Percentiles rank a stretch among this genome's conserved stretches.
Conservation (phyloP, 164 flowering plant species). For the Annona cherimola region DNA sequence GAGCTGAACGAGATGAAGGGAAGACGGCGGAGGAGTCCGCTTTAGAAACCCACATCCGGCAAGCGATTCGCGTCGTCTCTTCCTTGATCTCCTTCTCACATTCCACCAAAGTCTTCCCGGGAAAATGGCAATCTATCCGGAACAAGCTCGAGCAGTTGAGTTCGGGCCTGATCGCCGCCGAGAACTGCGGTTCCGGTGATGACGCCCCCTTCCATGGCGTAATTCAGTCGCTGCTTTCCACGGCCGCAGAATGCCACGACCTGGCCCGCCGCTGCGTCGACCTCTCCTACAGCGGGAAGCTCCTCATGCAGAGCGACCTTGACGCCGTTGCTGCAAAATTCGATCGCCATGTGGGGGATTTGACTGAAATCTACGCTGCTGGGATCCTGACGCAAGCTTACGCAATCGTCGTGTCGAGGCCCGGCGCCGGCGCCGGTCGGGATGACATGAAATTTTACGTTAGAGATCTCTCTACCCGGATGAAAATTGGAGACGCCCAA, state of each 20-base stretch:
- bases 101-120: slow-evolving; percentile 53
- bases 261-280: slow-evolving; percentile 61
- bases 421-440: slow-evolving; percentile 42
- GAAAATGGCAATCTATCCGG: slow-evolving; percentile 70
- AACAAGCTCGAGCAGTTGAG: slow-evolving; percentile 67
- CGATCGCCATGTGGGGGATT: slow-evolving; percentile 40
- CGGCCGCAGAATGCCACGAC: slow-evolving; percentile 41
- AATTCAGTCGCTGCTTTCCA: slow-evolving; percentile 25
- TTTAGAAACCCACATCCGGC: slow-evolving; percentile 27
- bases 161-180: slow-evolving; percentile 44
- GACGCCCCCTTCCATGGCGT: slow-evolving; percentile 15
- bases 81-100: slow-evolving; percentile 53
- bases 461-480: slow-evolving; percentile 59
- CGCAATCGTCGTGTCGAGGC: slow-evolving; percentile 73
- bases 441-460: slow-evolving; percentile 77
- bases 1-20: slow-evolving; percentile 5
- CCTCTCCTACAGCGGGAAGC: slow-evolving; percentile 76
- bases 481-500: slow-evolving; percentile 59
- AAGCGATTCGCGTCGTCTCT: slow-evolving; percentile 33
- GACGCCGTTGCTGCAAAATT: slow-evolving; percentile 49
- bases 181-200: slow-evolving; percentile 32
- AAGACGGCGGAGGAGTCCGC: slow-evolving; percentile 6
- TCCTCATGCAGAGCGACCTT: slow-evolving; percentile 92
- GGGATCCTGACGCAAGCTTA: slow-evolving; percentile 42
- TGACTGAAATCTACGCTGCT: slow-evolving; percentile 42